Evolutionary conservation across 2,329 filamentous ascomycete genomes (phyloP).

Genomic region (Ceratocystis alfenasii): DNA sequence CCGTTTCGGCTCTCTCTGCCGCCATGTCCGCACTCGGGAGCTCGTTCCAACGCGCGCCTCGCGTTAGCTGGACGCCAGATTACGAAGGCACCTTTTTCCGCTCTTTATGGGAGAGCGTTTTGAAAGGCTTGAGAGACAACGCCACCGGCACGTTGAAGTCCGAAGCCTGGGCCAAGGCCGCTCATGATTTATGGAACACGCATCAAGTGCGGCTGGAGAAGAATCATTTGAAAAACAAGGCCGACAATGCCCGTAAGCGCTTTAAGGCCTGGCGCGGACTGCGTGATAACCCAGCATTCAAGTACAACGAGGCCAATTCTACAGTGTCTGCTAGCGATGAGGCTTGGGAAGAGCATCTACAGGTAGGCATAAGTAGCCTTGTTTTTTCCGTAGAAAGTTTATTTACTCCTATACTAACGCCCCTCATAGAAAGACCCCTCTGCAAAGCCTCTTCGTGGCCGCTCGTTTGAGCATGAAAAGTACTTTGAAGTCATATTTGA

Average conservation of each 20-base stretch:
- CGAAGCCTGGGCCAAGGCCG: conserved; percentile 48
- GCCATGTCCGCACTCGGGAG: neutral
- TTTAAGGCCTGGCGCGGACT: conserved; percentile 50
- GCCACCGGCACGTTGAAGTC: conserved; percentile 45
- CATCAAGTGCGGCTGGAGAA: conserved; percentile 48
- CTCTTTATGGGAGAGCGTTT: conserved; percentile 47
- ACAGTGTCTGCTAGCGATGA: conserved; percentile 46
- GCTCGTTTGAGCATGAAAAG: conserved; percentile 49
- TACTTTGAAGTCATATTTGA: conserved; percentile 50
- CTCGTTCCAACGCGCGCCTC: conserved; percentile 32
- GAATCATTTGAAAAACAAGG: conserved; percentile 51
- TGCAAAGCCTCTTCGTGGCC: conserved; percentile 44
- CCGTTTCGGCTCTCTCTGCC: neutral
- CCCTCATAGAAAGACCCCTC: conserved; percentile 42
- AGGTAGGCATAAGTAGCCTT: conserved; percentile 33
- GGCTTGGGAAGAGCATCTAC: conserved; percentile 45
- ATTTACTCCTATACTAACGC: neutral
- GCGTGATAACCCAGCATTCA: conserved; percentile 45
- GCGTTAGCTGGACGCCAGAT: conserved; percentile 48
- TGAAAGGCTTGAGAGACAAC: conserved; percentile 42
- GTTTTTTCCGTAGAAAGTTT: neutral
- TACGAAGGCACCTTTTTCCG: conserved; percentile 51
- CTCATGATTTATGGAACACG: conserved; percentile 41
- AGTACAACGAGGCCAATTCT: conserved; percentile 39
- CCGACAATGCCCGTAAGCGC: conserved; percentile 50